These are phyloP conservation scores for Hymenoscyphus fructigenus DNA, from an alignment of 2,329 filamentous ascomycete species.

Conservation along the genomic window DNA sequence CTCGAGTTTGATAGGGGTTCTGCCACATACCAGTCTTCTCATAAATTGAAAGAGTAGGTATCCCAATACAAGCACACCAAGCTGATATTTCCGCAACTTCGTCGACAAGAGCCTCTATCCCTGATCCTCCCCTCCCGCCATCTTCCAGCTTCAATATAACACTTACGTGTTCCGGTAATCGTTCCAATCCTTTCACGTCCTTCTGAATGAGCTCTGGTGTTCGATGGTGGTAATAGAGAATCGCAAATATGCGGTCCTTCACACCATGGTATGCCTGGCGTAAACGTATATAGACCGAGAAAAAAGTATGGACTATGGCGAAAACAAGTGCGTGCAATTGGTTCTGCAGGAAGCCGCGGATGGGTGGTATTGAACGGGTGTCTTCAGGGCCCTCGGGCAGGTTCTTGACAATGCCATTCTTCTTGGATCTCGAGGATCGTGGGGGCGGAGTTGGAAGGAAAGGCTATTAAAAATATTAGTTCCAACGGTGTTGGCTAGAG, in stretches of 20 bases:
- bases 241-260: constrained; percentile 72
- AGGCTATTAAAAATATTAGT: constrained; percentile 31
- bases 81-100: constrained; percentile 89
- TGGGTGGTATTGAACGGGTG: constrained; percentile 45
- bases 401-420: constrained; percentile 30
- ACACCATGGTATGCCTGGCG: constrained; percentile 79
- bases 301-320: constrained; percentile 72
- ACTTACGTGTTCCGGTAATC: constrained; percentile 82
- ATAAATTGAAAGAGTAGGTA: constrained; percentile 85
- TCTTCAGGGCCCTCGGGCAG: constrained; percentile 25
- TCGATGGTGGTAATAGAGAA: constrained; percentile 92
- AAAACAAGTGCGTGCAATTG: constrained; percentile 68
- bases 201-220: constrained; percentile 89
- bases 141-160: constrained; percentile 77
- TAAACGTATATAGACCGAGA: constrained; percentile 83
- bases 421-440: constrained; percentile 26
- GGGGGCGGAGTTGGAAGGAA: constrained; percentile 34
- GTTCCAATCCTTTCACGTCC: constrained; percentile 73
- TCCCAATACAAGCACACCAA: constrained; percentile 89
- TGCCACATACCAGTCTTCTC: constrained; percentile 76
- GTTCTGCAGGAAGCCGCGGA: constrained; percentile 60
- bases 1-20: background rate
- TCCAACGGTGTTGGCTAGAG: constrained; percentile 8
- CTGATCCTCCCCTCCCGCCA: constrained; percentile 66
- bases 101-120: constrained; percentile 80